Evolutionary conservation across 768 basidiomycete genomes (phyloP).

Genomic region (Trametes villosa): DNA sequence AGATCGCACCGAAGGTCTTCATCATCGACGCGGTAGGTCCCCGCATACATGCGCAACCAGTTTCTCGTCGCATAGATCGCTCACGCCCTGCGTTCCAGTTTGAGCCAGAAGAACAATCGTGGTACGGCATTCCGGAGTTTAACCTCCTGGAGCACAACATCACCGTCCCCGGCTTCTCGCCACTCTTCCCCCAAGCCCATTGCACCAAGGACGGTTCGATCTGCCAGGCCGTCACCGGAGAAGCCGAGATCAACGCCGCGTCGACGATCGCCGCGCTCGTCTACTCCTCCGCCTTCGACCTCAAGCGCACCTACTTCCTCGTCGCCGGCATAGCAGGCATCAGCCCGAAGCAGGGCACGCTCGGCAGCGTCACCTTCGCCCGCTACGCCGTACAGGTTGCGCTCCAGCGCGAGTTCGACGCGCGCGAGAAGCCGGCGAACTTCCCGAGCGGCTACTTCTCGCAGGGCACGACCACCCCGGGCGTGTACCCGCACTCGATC

Average conservation of each 20-base stretch:
- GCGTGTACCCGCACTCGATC: constrained; percentile 30
- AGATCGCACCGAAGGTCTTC: constrained; percentile 6
- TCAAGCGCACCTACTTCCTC: constrained; percentile 46
- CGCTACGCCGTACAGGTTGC: constrained; percentile 44
- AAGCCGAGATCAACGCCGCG: constrained; percentile 50
- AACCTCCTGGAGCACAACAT: constrained; percentile 41
- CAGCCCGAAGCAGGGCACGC: constrained; percentile 43
- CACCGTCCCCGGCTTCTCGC: constrained; percentile 43
- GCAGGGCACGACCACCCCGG: constrained; percentile 35
- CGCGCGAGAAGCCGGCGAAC: constrained; percentile 43
- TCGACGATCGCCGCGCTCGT: constrained; percentile 37
- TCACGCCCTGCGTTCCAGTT: constrained; percentile 8
- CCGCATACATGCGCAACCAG: neutral
- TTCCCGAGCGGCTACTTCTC: constrained; percentile 45
- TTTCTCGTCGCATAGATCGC: neutral
- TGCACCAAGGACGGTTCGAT: constrained; percentile 40
- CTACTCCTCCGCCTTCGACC: constrained; percentile 40
- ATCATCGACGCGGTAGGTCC: neutral
- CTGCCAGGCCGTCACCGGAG: constrained; percentile 44
- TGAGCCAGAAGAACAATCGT: constrained; percentile 16
- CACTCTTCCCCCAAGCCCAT: constrained; percentile 41
- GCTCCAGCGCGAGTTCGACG: constrained; percentile 46
- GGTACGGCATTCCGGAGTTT: constrained; percentile 34
- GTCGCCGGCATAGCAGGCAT: constrained; percentile 47
- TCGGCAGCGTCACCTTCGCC: constrained; percentile 43